phyloP scores from a whole-genome alignment of 1,139 yeast genomes.

The Zygoascus hellenicus region DNA sequence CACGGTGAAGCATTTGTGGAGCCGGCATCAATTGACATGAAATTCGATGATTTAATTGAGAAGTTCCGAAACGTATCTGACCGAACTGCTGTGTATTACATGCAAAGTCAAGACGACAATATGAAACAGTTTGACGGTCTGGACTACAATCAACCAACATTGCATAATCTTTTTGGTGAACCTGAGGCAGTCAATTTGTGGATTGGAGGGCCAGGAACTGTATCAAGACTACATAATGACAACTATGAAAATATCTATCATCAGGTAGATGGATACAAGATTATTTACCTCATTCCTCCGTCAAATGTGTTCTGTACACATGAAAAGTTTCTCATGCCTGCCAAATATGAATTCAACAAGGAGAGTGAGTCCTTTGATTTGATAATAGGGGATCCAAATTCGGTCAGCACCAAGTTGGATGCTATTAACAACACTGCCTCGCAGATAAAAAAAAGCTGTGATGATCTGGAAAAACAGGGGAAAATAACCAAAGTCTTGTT shows the following conservation, averaged over 20 bases:
- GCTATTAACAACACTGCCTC: neutral
- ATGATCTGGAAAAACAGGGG: conserved; percentile 3
- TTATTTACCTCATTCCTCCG: conserved; percentile 36
- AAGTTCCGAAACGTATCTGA: conserved; percentile 11
- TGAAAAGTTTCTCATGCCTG: conserved; percentile 27
- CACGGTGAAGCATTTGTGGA: conserved; percentile 30
- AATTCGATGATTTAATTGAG: conserved; percentile 26
- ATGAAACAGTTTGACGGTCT: conserved; percentile 27
- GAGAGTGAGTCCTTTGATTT: conserved; percentile 12
- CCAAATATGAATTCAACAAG: conserved; percentile 22
- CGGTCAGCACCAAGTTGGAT: conserved; percentile 9
- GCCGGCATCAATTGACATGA: conserved; percentile 28
- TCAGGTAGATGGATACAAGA: conserved; percentile 34
- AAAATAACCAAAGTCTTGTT: conserved; percentile 23
- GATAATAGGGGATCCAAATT: conserved; percentile 18
- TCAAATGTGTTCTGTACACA: conserved; percentile 29
- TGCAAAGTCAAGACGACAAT: conserved; percentile 38
- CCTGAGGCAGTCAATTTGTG: conserved; percentile 38
- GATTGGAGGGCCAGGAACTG: conserved; percentile 35
- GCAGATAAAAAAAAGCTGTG: neutral
- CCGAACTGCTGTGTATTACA: conserved; percentile 26
- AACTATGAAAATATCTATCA: conserved; percentile 37
- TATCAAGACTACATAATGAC: conserved; percentile 38
- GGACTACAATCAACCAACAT: conserved; percentile 20
- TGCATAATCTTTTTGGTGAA: conserved; percentile 28